phyloP scores from a whole-genome alignment of 805 yeast species.

The Starmerella potacharoeniae region DNA sequence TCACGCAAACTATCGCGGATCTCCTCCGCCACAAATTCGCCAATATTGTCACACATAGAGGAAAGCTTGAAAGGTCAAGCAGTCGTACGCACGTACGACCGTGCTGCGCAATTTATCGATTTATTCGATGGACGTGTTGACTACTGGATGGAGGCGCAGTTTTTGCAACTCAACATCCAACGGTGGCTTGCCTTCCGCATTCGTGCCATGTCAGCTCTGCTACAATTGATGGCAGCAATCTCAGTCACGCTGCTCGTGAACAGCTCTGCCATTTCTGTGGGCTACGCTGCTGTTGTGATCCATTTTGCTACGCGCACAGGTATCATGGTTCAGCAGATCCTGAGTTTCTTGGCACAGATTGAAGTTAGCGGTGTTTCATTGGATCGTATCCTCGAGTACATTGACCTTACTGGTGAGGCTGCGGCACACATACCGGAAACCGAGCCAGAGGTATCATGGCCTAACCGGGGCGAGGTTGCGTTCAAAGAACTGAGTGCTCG shows the following conservation, averaged over 20 bases:
- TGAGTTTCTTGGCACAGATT: constrained; percentile 83
- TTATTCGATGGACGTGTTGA: constrained; percentile 22
- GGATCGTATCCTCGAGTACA: constrained; percentile 73
- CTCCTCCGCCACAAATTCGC: constrained; percentile 55
- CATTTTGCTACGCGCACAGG: constrained; percentile 80
- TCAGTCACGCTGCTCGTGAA: constrained; percentile 53
- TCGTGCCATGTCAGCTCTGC: constrained; percentile 71
- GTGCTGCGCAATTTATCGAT: constrained; percentile 47
- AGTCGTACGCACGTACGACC: constrained; percentile 64
- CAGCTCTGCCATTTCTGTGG: constrained; percentile 58
- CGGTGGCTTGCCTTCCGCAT: constrained; percentile 89
- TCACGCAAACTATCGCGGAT: constrained; percentile 70
- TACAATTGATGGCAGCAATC: constrained; percentile 69
- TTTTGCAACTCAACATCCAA: constrained; percentile 70
- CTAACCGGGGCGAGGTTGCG: constrained; percentile 51
- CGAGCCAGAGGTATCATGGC: constrained; percentile 68
- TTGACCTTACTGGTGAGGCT: constrained; percentile 70
- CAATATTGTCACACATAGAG: constrained; percentile 69
- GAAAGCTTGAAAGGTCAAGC: constrained; percentile 69
- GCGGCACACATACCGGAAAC: constrained; percentile 52
- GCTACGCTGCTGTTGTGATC: constrained; percentile 79
- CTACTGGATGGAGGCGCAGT: constrained; percentile 33
- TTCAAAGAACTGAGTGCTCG: constrained; percentile 67
- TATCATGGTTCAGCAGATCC: constrained; percentile 79
- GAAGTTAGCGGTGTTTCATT: constrained; percentile 88